Percentiles rank a stretch among this genome's conserved stretches.
Evolutionary conservation across 2,329 filamentous ascomycete species (phyloP).

Genomic region (Pseudogymnoascus sp.): DNA sequence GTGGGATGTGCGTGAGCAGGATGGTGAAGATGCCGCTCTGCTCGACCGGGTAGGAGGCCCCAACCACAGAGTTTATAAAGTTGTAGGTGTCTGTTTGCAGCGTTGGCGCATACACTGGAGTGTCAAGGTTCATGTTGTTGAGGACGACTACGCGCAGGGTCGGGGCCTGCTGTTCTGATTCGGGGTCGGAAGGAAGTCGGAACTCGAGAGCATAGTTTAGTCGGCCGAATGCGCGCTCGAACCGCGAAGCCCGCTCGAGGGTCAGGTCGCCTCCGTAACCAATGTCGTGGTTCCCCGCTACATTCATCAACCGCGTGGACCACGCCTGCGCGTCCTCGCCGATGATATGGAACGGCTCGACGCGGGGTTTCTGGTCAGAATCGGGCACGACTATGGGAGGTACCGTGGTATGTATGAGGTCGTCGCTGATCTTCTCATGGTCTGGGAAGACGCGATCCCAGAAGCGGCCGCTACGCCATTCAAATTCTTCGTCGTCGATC

Average conservation of each 20-base stretch:
- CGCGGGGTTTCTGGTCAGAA: constrained; percentile 36
- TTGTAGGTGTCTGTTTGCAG: constrained; percentile 71
- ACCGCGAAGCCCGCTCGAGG: constrained; percentile 65
- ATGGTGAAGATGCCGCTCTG: constrained; percentile 66
- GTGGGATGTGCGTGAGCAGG: constrained; percentile 83
- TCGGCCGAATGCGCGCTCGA: constrained; percentile 77
- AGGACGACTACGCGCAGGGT: constrained; percentile 77
- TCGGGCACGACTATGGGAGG: constrained; percentile 32
- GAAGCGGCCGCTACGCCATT: constrained; percentile 62
- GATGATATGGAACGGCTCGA: constrained; percentile 20
- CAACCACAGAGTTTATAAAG: constrained; percentile 66
- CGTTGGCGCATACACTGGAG: constrained; percentile 58
- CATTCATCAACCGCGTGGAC: constrained; percentile 74
- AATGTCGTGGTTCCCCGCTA: constrained; percentile 93
- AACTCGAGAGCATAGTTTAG: constrained; percentile 86
- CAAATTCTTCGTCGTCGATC: constrained; percentile 82
- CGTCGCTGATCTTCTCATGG: constrained; percentile 54
- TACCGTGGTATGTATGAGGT: constrained; percentile 34
- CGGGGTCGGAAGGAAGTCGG: constrained; percentile 45
- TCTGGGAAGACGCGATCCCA: constrained; percentile 76
- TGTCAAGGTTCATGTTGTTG: constrained; percentile 91
- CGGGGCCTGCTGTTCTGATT: constrained; percentile 43
- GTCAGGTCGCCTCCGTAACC: constrained; percentile 92
- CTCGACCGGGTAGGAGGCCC: constrained; percentile 52
- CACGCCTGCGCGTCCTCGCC: constrained; percentile 49